A percentile compares a stretch with the other conserved stretches of the same genome.
phyloP scores from a whole-genome alignment of 305 asterid genomes.

The Solanum hybrid region DNA sequence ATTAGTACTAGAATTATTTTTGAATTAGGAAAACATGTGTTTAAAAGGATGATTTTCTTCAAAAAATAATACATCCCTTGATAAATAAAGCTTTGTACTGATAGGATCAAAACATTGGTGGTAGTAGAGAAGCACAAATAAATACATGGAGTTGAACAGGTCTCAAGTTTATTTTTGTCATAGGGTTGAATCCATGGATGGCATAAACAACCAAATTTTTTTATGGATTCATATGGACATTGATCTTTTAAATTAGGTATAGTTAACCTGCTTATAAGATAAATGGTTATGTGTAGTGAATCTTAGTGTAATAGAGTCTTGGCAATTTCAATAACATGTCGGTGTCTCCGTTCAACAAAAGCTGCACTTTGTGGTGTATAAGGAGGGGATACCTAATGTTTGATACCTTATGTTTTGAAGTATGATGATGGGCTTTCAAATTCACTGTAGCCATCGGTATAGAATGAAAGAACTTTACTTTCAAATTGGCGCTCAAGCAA shows the following conservation, averaged over 20 bases:
- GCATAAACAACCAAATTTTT: too few species aligned
- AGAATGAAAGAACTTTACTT: too few species aligned
- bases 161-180: too few species aligned
- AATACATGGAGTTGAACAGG: too few species aligned
- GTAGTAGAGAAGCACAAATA: background rate
- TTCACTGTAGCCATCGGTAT: background rate
- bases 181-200: too few species aligned
- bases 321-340: background rate
- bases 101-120: background rate
- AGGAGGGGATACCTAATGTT: background rate
- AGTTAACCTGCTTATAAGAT: too few species aligned
- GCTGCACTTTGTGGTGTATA: background rate
- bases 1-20: background rate
- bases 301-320: background rate
- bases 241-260: too few species aligned
- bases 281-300: too few species aligned
- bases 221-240: too few species aligned
- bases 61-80: background rate
- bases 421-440: background rate
- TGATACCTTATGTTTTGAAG: background rate
- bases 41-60: background rate
- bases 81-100: background rate
- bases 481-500: too few species aligned
- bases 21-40: background rate
- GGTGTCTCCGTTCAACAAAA: background rate